Evolutionary conservation across 257 asterid species (phyloP), one percentile per base, ranked within the genome.

Genomic region (Scutellaria barbata): DNA sequence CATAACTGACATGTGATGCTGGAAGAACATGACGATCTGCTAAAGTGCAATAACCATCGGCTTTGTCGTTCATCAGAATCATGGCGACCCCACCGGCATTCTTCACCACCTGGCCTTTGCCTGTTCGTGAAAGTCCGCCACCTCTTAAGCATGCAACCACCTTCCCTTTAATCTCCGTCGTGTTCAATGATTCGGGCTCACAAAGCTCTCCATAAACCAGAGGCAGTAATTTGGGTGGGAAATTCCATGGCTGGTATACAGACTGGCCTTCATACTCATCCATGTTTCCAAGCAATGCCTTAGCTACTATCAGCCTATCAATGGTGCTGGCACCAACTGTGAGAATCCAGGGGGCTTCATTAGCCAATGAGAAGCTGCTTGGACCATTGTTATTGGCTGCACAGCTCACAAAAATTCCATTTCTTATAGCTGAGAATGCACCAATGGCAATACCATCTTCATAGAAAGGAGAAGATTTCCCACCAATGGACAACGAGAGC

Each of bases 261-360:
- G 88, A 73, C 10, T 81, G 68, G 17, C 86, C 89, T 4, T 72
- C 66, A 5, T 43, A 60, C 30, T 67, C 47, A 4, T 68, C 45
- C 5, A 39, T n/a, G 54, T 84, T 76, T 40, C 89, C 85, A 1
- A 84, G 74, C 40, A 74, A 7, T 3, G 40, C 73, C 0, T 77
- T 72, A 0, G 85, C 54, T 1, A 30, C 30, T 11, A 84, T 39
- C 0, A 43, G 52, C 1, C 86, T 52, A 7, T 84, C 81, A 2
- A 71, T 63, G 0, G 83, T 71, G 81, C 78, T 74, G 0, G 85
- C 74, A 8, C 85, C 89, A 10, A 77, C 83, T 0, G 83, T 81
- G 45, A 84, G 81, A 17, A 79, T 25, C 89, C 89, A 84, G 0
- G 86, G 84, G 9, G 84, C 84, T n/a, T 42, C 83, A 37, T 84